Evolutionary conservation across 768 basidiomycete species (phyloP).

Genomic region (Favolaschia claudopus): DNA sequence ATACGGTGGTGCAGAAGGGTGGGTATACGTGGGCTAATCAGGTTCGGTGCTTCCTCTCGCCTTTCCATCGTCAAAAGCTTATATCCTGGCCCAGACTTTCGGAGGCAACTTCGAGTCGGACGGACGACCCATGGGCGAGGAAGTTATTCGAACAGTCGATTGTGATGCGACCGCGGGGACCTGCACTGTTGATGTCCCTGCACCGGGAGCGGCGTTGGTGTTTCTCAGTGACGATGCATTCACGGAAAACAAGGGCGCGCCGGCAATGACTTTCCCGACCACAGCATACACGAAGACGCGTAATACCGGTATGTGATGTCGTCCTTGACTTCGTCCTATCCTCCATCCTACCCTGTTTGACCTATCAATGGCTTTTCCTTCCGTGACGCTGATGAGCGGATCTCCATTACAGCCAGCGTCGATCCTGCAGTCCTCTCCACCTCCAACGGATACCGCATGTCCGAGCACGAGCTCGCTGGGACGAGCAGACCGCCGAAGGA

Average conservation of each 20-base stretch:
- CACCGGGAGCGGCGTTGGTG: conserved; percentile 79
- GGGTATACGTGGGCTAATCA: conserved; percentile 83
- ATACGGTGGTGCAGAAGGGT: conserved; percentile 61
- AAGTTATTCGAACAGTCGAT: conserved; percentile 60
- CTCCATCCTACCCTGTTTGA: no score
- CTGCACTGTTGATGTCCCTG: conserved; percentile 68
- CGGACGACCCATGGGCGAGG: conserved; percentile 65
- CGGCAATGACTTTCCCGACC: neutral
- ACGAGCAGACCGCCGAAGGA: conserved; percentile 6
- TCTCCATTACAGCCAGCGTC: neutral
- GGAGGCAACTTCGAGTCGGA: conserved; percentile 69
- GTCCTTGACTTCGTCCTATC: no score
- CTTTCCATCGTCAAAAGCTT: neutral
- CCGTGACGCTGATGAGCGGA: neutral
- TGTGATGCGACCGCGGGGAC: conserved; percentile 62
- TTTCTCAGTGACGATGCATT: conserved; percentile 61
- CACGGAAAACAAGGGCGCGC: conserved; percentile 23
- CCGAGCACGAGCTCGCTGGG: conserved; percentile 5
- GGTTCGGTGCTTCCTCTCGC: conserved; percentile 40
- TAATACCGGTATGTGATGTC: conserved; percentile 3
- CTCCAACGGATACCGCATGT: conserved; percentile 1
- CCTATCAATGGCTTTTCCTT: no score
- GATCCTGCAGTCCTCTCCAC: neutral
- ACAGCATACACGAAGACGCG: neutral
- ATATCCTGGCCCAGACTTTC: conserved; percentile 69